phyloP scores from a whole-genome alignment of 768 basidiomycete species.

The Boletus rubescentipes region DNA sequence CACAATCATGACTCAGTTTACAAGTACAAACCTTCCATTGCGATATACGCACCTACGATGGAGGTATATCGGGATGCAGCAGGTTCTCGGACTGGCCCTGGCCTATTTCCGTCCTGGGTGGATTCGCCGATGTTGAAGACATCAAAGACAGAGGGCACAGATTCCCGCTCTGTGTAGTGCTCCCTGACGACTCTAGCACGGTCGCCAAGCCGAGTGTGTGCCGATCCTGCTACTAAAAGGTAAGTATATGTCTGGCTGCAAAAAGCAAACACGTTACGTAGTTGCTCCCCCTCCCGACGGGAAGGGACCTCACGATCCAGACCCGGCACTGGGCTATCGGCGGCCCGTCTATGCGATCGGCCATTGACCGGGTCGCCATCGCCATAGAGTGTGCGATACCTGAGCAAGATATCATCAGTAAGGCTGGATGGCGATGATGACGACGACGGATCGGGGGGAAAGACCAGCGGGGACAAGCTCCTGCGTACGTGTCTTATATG shows the following conservation, averaged over 20 bases:
- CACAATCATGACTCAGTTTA: constrained; percentile 2
- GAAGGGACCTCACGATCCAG: constrained; percentile 3
- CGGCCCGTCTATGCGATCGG: constrained; percentile 6
- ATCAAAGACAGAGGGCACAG: constrained; percentile 29
- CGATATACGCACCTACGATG: constrained; percentile 11
- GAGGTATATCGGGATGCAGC: constrained; percentile 8
- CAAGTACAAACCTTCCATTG: neutral
- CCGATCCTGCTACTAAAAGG: neutral
- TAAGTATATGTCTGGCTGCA: neutral
- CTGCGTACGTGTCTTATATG: constrained; percentile 17
- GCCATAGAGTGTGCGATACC: constrained; percentile 10
- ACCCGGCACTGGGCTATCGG: constrained; percentile 4
- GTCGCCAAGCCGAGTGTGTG: constrained; percentile 9
- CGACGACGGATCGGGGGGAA: constrained; percentile 18
- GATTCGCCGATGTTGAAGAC: constrained; percentile 28
- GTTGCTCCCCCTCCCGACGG: constrained; percentile 6
- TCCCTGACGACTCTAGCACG: constrained; percentile 22
- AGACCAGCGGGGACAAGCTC: constrained; percentile 27
- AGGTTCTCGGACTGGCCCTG: constrained; percentile 10
- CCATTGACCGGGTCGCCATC: constrained; percentile 1
- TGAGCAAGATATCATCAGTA: constrained; percentile 16
- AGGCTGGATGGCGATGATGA: constrained; percentile 10
- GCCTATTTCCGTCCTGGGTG: constrained; percentile 18
- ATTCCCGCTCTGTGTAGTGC: constrained; percentile 21
- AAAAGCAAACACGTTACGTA: constrained; percentile 6